Base-by-base conservation (phyloP, 2,329 filamentous ascomycete genomes). In the Aspergillus calidoustus region DNA sequence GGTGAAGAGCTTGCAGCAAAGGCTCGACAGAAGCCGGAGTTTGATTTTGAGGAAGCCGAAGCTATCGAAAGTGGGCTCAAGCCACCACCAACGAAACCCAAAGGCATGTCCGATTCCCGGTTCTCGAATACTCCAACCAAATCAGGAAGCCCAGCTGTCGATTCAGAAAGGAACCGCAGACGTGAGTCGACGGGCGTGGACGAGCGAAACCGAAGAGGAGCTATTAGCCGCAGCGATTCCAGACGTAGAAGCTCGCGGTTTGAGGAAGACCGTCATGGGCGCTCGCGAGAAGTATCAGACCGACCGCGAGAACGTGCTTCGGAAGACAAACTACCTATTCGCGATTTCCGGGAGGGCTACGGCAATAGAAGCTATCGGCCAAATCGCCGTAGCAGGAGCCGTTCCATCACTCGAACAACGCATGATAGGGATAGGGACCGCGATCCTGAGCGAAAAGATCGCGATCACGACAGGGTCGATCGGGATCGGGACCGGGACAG, bases 1-100 rank as follows among this genome's bases (percentile, higher is more conserved):
- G 83, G 84, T 52, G 80, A 85, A 66, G 80, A 83, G 64, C 77
- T 84, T 63, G 82, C 83, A 8, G 83, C 83, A 25, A 85, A 84
- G 67, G 78, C 80, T 3, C 76, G 77, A 43, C 77, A 80, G 62
- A 80, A 82, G 59, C 81, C 81, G 5, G 83, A 84, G 58, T 80
- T 83, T 61, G 83, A 85, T 67, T 82, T 75, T 65, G 82, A 80
- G 68, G 76, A 80, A 69, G 79, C 75, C 13, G 79, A 80, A 63
- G 77, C 73, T 6, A 75, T 77, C 51, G 78, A 80, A 59, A 75
- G 76, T 57, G 74, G 74, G 28, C 64, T 75, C 50, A 76, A 78
- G 65, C 69, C 72, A 63, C 59, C 73, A 8, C 60, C 70, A n/a
- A 67, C 71, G 25, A 64, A 73, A 59, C 60, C 68, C 41, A 71